Base-by-base conservation (phyloP, 257 asterid genomes). In the Nicotiana tabacum region DNA sequence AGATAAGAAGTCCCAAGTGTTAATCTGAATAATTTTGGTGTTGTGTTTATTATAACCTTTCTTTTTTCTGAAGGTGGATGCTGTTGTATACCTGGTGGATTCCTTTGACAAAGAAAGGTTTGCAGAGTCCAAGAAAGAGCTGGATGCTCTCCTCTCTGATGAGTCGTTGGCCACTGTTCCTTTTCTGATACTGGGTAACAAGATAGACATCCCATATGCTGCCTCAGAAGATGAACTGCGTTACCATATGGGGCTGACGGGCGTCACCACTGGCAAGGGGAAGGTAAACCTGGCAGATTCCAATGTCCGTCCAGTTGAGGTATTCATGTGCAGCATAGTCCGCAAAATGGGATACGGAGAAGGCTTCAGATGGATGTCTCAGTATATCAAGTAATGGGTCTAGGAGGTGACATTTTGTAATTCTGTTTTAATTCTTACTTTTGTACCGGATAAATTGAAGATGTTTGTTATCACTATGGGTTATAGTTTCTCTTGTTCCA, bases 311-410 rank as follows among this genome's bases (percentile, higher is more conserved):
- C 97, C 97, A 13, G 88, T 92, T 7, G 98, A 93, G 88, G 94
- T 93, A 29, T 93, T 91, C 87, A 93, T 93, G 98, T 93, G 98
- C 91, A 93, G 96, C 92, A 91, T 93, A 77, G 97, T 93, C 43
- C 95, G 97, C 48, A 93, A 92, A 85, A 93, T 93, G 97, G 97
- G 97, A 35, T 93, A 91, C 58, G 97, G 97, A 13, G 97, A 93
- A n/a, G 96, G 97, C 78, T 93, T 93, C 91, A 91, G 92, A 82
- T 93, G 98, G 97, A 87, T 90, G 79, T 91, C 98, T 76, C 95
- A 93, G 33, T 93, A 93, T 88, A 91, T 93, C 12, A 90, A 93
- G 87, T 92, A 85, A 88, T 53, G 62, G 55, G 72, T 5, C 37
- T 35, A 21, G 82, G 65, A 64, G 32, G 39, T 82, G 86, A 78